Evolutionary conservation across 2,329 filamentous ascomycete species (phyloP), one percentile per base, ranked within the genome.

Genomic region (Cladophialophora chaetospira): DNA sequence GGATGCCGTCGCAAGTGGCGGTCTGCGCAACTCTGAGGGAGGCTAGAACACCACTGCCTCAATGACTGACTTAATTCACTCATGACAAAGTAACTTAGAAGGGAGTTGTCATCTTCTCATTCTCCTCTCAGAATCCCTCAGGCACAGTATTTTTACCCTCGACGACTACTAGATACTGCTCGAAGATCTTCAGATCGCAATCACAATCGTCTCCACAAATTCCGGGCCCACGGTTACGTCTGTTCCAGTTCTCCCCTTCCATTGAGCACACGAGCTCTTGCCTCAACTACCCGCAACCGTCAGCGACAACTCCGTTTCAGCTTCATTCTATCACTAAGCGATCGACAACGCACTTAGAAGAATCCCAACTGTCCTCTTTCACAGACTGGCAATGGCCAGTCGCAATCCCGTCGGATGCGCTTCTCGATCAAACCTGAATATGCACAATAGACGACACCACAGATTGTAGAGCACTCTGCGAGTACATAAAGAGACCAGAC

Each of bases 1-100:
- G 48, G 36, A 51, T 42, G 23, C 48, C 48, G 28, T 44, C 26
- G 43, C 42, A 57, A 59, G 57, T 60, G 57, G 57, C 57, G 57
- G 57, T 57, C 57, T 53, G 53, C 42, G 43, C 53, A 26, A 47
- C 26, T 35, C 50, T 13, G 40, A 45, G 26, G 28, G 40, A 40
- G 52, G 33, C 52, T 33, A 47, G 52, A 48, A 47, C 54, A 53
- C 44, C 42, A 43, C 54, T 52, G 48, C 54, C 54, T 51, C 48
- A 51, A 21, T 51, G 31, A 21, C 35, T 51, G 29, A 33, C 36
- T 53, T 33, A 31, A 33, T 44, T 53, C 43, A 31, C 49, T 35
- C 15, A 21, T 42, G 47, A 42, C 47, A 50, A 50, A 50, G 21
- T 40, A 9, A 40, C 29, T 38, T 45, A n/a, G 19, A 42, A 36